Base-by-base conservation (phyloP, 2,329 filamentous ascomycete species). In the Beauveria scarabaeidicola region DNA sequence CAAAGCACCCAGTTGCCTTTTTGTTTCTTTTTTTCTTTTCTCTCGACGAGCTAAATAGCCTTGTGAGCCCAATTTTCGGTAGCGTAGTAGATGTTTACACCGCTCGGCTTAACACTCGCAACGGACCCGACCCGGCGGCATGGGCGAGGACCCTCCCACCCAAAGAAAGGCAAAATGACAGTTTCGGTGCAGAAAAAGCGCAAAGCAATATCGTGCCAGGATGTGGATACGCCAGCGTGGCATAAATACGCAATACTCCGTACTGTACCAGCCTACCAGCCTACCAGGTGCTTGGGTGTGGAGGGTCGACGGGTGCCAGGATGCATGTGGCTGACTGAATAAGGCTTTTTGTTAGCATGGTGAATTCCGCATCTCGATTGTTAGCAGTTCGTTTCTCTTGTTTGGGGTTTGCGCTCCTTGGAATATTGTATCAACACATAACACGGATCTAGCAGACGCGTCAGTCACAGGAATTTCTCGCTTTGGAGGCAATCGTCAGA, bases 151-250 rank as follows among this genome's bases (percentile, higher is more conserved):
- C 48, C 44, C 43, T 36, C 29, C 19, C 17, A 43, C 7, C 19
- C 9, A 3, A 29, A 11, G 19, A 23, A 13, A 44, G 6, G 29
- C 47, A 48, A n/a, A 43, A 32, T 8, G 29, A 11, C 38, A 5
- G 51, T 2, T 11, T 5, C 17, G 21, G 46, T 43, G 36, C 19
- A 29, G 27, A 19, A n/a, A 58, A 51, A 23, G 11, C n/a, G 23
- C 27, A 47, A 15, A 19, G 46, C 36, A 27, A n/a, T 41, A 29
- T 50, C 55, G 15, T 58, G 23, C 5, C 55, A 51, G 21, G 7
- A 15, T 50, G 55, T 58, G 55, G 55, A 32, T 50, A 58, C 46
- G 55, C 55, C 55, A 58, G 55, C 55, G 55, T 58, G 55, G 55
- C 46, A 55, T 17, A 52, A 23, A 21, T 15, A 46, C 43, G 21